Evolutionary conservation across 2,329 filamentous ascomycete species (phyloP), one percentile per base, ranked within the genome.

Genomic region (Trichoderma asperellum): DNA sequence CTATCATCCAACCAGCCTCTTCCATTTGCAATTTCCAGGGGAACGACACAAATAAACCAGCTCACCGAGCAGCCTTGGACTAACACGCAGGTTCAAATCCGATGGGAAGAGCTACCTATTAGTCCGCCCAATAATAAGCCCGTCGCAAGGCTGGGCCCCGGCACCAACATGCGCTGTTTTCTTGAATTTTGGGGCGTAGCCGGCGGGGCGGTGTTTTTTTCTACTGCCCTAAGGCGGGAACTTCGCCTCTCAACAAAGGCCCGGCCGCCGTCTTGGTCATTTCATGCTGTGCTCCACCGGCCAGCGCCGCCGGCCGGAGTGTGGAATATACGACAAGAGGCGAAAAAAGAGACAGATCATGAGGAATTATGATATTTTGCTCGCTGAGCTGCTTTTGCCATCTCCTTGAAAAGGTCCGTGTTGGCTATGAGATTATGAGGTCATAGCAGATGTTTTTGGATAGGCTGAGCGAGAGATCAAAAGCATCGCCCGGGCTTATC

Each of bases 81-180:
- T 18, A 34, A 65, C 40, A 43, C 40, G 32, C 60, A 55, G 32
- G n/a, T 55, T 53, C 61, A 27, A 64, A 37, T 34, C 29, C 58
- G 27, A 52, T 29, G 29, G 47, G 34, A 32, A 43, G 40, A 43
- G 34, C 58, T 40, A 62, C 40, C 10, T 47, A 49, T 52, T 49
- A 32, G 43, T 34, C 59, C 32, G 8, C 47, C 21, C 24, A 49
- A 49, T 47, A 56, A 43, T 47, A 56, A 43, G 37, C 37, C 47
- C 53, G 53, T n/a, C 53, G 27, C 37, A 66, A 66, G 68, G 56
- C 68, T 69, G 58, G 62, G 40, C 6, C 57, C 40, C 35, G 24
- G 47, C 34, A 56, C 43, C 67, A 40, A 63, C 49, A 24, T 66
- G 63, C 63, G 63, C 63, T 52, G 24, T 53, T 70, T 70, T 70